Evolutionary conservation across 176 grass and related monocot species (phyloP).

Genomic region (Thalia dealbata): DNA sequence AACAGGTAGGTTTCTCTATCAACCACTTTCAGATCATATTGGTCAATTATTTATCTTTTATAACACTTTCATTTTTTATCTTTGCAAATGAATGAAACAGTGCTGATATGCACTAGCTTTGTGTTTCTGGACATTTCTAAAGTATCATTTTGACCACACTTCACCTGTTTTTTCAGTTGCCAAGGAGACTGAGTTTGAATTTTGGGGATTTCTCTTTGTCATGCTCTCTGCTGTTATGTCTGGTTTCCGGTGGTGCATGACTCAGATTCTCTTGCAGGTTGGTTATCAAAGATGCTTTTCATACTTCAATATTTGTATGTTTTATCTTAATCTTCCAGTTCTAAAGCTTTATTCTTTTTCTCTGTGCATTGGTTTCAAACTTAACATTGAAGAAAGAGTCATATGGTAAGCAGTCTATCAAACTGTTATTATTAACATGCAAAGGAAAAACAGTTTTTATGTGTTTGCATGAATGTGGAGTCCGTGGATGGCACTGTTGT

Average conservation of each 20-base stretch:
- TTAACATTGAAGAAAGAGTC: slow-evolving; percentile 3
- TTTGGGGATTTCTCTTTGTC: slow-evolving; percentile 97
- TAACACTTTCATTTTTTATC: neutral
- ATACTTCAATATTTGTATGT: neutral
- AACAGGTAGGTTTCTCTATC: slow-evolving; percentile 48
- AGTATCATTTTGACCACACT: slow-evolving; percentile 10
- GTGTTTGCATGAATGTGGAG: too few species aligned
- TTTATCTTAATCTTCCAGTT: neutral
- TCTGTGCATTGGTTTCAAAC: neutral
- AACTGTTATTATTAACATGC: too few species aligned
- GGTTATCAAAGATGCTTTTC: neutral
- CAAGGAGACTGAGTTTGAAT: slow-evolving; percentile 73
- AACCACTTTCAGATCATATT: slow-evolving; percentile 7
- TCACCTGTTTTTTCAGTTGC: slow-evolving; percentile 48
- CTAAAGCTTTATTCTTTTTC: neutral
- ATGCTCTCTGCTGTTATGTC: slow-evolving; percentile 93
- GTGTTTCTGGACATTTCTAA: slow-evolving; percentile 6
- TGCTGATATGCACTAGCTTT: neutral
- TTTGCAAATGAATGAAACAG: too few species aligned
- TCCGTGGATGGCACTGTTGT: too few species aligned
- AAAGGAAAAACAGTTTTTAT: too few species aligned
- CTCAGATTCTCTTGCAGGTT: slow-evolving; percentile 99
- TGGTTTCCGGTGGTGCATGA: slow-evolving; percentile 96
- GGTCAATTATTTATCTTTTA: neutral
- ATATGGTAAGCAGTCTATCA: neutral